Evolutionary conservation across 257 asterid genomes (phyloP).

Genomic region (Capsicum pubescens): DNA sequence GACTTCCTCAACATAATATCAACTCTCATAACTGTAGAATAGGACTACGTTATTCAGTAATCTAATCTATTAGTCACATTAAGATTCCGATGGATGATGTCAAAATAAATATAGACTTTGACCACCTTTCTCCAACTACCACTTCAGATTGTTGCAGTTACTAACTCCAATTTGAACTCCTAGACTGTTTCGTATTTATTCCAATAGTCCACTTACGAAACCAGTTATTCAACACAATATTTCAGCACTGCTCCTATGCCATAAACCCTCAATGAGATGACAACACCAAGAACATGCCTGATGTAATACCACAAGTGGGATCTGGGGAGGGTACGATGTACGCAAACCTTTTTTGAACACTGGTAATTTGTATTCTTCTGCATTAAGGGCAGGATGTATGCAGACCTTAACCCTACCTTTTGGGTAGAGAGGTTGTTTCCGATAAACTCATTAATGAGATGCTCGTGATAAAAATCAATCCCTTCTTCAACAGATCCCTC

Average conservation of each 20-base stretch:
- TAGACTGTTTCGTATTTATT: not conserved
- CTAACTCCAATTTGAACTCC: not conserved
- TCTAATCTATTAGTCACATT: not conserved
- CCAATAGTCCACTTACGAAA: not conserved
- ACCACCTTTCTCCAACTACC: not conserved
- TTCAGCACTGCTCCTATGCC: constrained; percentile 1
- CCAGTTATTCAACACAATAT: constrained; percentile 16
- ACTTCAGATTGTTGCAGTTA: constrained; percentile 6
- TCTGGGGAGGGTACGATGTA: no score
- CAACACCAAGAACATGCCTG: no score
- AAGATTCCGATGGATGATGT: not conserved
- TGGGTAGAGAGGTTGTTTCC: no score
- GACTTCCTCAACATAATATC: not conserved
- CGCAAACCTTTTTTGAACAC: no score
- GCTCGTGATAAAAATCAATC: not conserved
- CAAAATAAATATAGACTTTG: not conserved
- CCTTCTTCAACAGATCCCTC: not conserved
- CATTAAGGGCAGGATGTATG: no score
- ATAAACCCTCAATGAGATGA: not conserved
- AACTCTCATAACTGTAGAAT: not conserved
- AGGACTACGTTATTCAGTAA: not conserved
- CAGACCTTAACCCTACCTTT: no score
- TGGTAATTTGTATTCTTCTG: no score
- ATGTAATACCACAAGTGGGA: no score
- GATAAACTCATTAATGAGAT: not conserved